Evolutionary conservation across 1,284 basidiomycete species (phyloP).

Genomic region (Cryptococcus sp.): DNA sequence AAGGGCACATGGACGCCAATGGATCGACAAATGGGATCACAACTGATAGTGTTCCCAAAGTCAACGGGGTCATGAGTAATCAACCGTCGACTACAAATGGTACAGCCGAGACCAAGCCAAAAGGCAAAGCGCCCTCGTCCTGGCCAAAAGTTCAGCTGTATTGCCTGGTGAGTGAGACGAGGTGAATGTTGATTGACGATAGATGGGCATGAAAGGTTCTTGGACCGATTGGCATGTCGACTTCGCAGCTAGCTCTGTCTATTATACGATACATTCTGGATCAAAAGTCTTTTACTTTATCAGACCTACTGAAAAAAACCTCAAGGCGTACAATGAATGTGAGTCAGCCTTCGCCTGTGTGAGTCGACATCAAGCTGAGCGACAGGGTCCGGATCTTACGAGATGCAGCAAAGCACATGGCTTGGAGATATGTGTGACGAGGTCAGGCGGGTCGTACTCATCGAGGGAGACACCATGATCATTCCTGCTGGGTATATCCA

Average conservation of each 20-base stretch:
- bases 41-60: too few species aligned
- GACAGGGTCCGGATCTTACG: conserved; percentile 64
- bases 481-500: conserved; percentile 98
- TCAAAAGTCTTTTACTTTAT: conserved; percentile 94
- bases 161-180: conserved; percentile 77
- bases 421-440: conserved; percentile 75
- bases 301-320: conserved; percentile 77
- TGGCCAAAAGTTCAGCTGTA: conserved; percentile 90
- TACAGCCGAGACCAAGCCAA: conserved; percentile 60
- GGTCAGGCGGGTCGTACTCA: conserved; percentile 76
- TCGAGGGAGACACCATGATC: conserved; percentile 89
- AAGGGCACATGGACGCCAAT: background rate
- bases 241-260: conserved; percentile 91
- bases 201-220: conserved; percentile 55
- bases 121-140: background rate
- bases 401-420: conserved; percentile 82
- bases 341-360: conserved; percentile 1
- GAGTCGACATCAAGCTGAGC: background rate
- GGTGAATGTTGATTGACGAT: background rate
- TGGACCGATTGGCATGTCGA: conserved; percentile 99
- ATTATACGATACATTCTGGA: conserved; percentile 82
- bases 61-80: too few species aligned
- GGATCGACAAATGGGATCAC: too few species aligned
- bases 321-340: conserved; percentile 61
- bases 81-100: conserved; percentile 29